Conservation (phyloP, 169 alveolate species). For the Amoebophrya sp. region DNA sequence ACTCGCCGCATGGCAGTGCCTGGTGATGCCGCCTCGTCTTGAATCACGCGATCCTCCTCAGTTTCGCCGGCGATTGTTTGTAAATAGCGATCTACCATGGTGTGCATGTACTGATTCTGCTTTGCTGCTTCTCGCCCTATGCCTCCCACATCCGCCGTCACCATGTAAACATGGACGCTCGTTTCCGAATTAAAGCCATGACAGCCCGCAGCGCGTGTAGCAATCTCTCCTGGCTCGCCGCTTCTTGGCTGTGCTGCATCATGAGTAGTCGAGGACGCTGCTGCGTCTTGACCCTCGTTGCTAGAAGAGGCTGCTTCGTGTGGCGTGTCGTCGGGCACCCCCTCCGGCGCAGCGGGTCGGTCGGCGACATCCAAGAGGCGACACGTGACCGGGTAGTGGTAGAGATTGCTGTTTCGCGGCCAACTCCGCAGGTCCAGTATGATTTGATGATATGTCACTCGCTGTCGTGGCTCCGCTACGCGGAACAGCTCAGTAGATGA, state of each 20-base stretch:
- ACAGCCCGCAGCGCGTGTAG: neutral
- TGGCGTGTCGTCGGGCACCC: too few relatives aligned
- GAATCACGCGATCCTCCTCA: neutral
- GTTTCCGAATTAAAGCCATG: neutral
- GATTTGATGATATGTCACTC: neutral
- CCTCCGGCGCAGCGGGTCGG: neutral
- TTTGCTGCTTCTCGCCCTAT: neutral
- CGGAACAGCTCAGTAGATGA: neutral
- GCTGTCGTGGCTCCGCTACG: neutral
- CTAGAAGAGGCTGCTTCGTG: too few relatives aligned
- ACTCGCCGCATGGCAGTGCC: neutral
- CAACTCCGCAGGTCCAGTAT: neutral
- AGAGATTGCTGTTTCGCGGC: neutral
- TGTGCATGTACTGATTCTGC: neutral
- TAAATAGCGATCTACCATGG: neutral
- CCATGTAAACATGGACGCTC: neutral
- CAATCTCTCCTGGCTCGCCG: too few relatives aligned
- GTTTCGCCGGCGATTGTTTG: neutral
- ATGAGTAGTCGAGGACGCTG: neutral
- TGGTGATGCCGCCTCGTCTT: neutral
- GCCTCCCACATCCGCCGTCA: neutral
- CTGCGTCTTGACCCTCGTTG: neutral
- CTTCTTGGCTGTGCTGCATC: too few relatives aligned
- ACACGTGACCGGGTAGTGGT: neutral
- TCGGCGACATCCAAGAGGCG: neutral